Evolutionary conservation across 352 stramenopile genomes (phyloP).

Genomic region (Aphanomyces astaci): DNA sequence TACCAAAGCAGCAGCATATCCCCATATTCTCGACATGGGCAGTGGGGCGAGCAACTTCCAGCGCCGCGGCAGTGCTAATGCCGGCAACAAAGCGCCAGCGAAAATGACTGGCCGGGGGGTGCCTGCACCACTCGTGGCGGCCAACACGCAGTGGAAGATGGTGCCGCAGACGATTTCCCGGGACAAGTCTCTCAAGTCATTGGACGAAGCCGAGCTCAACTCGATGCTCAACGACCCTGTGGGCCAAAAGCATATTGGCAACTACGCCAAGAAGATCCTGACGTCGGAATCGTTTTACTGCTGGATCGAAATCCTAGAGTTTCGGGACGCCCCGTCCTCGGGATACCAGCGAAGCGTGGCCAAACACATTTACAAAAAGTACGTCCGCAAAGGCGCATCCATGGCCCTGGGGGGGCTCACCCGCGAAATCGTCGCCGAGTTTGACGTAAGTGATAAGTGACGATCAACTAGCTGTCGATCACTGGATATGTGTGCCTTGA

Average conservation of each 20-base stretch:
- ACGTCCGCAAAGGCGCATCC: conserved; percentile 62
- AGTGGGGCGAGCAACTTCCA: conserved; percentile 19
- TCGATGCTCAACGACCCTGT: conserved; percentile 67
- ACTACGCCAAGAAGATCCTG: conserved; percentile 76
- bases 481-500: too few relatives aligned
- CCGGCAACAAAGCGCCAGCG: conserved; percentile 35
- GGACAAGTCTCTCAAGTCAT: conserved; percentile 31
- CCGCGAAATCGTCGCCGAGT: conserved; percentile 53
- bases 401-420: conserved; percentile 74
- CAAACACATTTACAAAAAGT: conserved; percentile 82
- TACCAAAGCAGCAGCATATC: not conserved
- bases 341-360: conserved; percentile 64
- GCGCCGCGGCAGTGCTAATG: conserved; percentile 31
- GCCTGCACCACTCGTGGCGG: conserved; percentile 57
- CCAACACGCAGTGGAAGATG: conserved; percentile 76
- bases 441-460: conserved; percentile 63
- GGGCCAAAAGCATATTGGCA: conserved; percentile 71
- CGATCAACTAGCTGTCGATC: too few relatives aligned
- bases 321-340: conserved; percentile 50
- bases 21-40: not conserved
- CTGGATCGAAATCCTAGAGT: conserved; percentile 83
- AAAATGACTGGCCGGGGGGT: conserved; percentile 36
- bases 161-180: conserved; percentile 34
- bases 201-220: conserved; percentile 60
- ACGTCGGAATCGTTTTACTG: conserved; percentile 79